These are phyloP conservation scores for Telopea speciosissima DNA, from an alignment of 177 flowering plant species.

Conservation along the genomic window DNA sequence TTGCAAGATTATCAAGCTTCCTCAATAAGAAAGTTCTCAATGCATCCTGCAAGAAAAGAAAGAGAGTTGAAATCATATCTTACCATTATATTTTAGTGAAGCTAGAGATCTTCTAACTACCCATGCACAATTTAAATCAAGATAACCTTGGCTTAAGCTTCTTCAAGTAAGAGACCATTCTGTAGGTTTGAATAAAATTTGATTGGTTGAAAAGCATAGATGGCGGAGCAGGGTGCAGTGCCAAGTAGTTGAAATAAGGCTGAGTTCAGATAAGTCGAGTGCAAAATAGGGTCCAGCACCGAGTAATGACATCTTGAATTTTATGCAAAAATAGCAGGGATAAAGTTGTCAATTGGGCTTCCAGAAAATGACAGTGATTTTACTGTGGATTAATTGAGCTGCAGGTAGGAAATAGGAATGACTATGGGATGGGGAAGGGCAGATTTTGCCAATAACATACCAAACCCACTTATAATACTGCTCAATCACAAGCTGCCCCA, in stretches of 20 bases:
- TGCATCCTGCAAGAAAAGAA: conserved; percentile 69
- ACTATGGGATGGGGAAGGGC: too few relatives aligned
- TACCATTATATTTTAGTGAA: background rate
- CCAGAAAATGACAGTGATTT: background rate
- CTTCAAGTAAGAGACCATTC: background rate
- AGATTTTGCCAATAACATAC: too few relatives aligned
- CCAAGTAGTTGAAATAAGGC: too few relatives aligned
- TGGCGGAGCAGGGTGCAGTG: too few relatives aligned
- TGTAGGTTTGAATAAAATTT: background rate
- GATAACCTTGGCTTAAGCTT: background rate
- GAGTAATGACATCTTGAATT: background rate
- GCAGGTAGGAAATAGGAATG: background rate
- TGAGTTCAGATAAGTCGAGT: too few relatives aligned
- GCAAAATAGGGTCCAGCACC: background rate
- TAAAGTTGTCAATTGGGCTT: background rate
- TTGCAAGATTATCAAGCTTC: conserved; percentile 83
- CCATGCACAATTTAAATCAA: background rate
- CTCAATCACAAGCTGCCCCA: too few relatives aligned
- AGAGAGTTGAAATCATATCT: background rate
- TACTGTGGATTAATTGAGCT: background rate
- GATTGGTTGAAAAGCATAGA: background rate
- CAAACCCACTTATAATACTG: too few relatives aligned
- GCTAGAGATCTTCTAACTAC: background rate
- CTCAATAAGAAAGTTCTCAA: conserved; percentile 83
- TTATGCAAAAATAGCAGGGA: background rate